A percentile compares a stretch with the other conserved stretches of the same genome.
These are phyloP conservation scores for Phyllostachys edulis DNA, from an alignment of 176 grass and related monocot genomes.

Conservation along the genomic window DNA sequence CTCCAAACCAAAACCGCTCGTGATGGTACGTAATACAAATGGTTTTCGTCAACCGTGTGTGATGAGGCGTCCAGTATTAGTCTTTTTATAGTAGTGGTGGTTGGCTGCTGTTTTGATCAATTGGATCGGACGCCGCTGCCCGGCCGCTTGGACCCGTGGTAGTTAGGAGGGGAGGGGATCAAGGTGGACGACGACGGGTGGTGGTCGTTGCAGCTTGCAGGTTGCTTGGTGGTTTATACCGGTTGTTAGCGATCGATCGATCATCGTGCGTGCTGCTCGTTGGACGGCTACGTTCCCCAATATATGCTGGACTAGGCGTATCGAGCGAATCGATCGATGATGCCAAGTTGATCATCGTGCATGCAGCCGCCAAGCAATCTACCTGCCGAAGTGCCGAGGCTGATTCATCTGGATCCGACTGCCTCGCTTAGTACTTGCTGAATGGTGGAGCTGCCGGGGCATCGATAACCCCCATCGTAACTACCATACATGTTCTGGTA, in stretches of 20 bases:
- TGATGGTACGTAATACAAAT: too few species aligned
- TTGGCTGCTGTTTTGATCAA: conserved; percentile 21
- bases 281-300: conserved; percentile 17
- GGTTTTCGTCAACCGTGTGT: too few species aligned
- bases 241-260: conserved; percentile 24
- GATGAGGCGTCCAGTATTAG: too few species aligned
- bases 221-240: neutral
- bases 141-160: neutral
- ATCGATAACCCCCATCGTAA: neutral
- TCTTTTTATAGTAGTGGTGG: too few species aligned
- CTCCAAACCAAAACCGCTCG: too few species aligned
- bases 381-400: neutral
- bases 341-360: neutral
- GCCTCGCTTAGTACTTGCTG: neutral
- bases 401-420: neutral
- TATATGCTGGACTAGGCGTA: neutral
- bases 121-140: neutral
- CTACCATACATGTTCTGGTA: conserved; percentile 14
- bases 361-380: neutral
- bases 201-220: neutral
- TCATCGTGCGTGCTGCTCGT: neutral
- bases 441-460: neutral
- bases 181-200: neutral
- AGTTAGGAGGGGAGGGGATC: neutral
- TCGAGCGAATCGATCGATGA: neutral